Percentiles rank a stretch among this genome's conserved stretches.
Evolutionary conservation across 2,329 filamentous ascomycete species (phyloP).

Genomic region (Sordariomycetes sp.): DNA sequence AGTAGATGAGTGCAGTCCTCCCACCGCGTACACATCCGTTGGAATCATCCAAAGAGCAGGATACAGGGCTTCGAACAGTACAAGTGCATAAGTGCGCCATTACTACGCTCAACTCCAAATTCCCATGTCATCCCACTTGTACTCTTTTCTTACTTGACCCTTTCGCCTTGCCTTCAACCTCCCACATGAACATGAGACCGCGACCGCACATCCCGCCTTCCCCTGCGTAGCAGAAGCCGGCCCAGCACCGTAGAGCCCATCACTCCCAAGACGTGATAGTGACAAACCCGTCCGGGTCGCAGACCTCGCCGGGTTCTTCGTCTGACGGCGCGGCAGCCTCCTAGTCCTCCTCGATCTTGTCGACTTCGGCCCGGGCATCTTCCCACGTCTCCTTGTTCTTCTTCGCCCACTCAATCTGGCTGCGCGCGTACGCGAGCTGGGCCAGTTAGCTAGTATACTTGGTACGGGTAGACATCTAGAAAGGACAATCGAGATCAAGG

Average conservation of each 20-base stretch:
- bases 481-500: neutral
- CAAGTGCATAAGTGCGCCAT: neutral
- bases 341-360: conserved; percentile 63
- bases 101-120: neutral
- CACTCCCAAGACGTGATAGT: neutral
- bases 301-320: neutral
- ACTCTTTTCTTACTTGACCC: neutral
- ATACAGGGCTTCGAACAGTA: too few relatives aligned
- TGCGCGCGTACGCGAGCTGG: conserved; percentile 82
- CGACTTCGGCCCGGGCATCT: conserved; percentile 74
- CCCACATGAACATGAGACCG: neutral
- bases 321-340: neutral
- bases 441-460: conserved; percentile 12
- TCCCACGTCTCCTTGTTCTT: conserved; percentile 87
- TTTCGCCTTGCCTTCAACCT: neutral
- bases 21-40: too few relatives aligned
- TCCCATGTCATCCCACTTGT: neutral
- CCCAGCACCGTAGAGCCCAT: neutral
- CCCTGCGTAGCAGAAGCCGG: neutral
- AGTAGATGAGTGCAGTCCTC: too few relatives aligned
- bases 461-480: neutral
- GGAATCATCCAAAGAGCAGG: too few relatives aligned
- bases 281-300: neutral
- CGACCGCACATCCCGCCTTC: neutral
- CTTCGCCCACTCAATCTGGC: conserved; percentile 87